These are phyloP conservation scores for Rhododendron williamsianum DNA, from an alignment of 148 eudicot genomes.

Conservation along the genomic window DNA sequence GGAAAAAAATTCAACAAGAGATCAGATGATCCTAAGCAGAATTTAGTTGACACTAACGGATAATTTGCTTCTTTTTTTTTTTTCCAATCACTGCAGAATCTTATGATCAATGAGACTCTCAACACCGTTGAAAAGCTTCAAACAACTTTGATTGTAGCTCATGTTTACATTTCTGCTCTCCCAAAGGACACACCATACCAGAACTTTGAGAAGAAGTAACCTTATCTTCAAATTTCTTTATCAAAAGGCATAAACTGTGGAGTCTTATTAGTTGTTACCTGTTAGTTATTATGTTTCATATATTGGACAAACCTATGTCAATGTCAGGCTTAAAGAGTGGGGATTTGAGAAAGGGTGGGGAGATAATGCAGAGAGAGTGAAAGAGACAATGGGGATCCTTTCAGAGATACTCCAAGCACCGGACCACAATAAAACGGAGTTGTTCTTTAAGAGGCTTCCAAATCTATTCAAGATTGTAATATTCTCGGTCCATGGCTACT, in stretches of 20 bases:
- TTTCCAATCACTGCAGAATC: slow-evolving; percentile 32
- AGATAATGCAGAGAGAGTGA: slow-evolving; percentile 40
- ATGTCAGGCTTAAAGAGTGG: slow-evolving; percentile 48
- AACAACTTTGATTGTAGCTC: slow-evolving; percentile 37
- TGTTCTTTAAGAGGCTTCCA: slow-evolving; percentile 47
- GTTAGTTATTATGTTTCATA: neutral
- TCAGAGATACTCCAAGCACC: slow-evolving; percentile 65
- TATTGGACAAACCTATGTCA: neutral
- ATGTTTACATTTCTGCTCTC: slow-evolving; percentile 39
- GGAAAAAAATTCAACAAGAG: neutral
- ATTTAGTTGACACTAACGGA: neutral
- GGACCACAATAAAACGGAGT: slow-evolving; percentile 38
- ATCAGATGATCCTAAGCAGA: neutral
- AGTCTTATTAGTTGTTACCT: neutral
- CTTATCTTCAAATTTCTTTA: neutral
- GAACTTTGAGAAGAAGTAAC: slow-evolving; percentile 42
- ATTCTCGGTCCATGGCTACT: slow-evolving; percentile 58
- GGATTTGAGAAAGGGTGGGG: slow-evolving; percentile 82
- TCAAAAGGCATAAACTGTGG: neutral
- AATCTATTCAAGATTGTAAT: slow-evolving; percentile 44
- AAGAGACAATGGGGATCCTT: slow-evolving; percentile 45
- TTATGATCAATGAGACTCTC: slow-evolving; percentile 56
- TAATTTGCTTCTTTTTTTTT: neutral
- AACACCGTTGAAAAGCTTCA: slow-evolving; percentile 42
- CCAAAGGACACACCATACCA: slow-evolving; percentile 42